Evolutionary conservation across 345 rosid species (phyloP), one percentile per base, ranked within the genome.

Genomic region (Boechera stricta): DNA sequence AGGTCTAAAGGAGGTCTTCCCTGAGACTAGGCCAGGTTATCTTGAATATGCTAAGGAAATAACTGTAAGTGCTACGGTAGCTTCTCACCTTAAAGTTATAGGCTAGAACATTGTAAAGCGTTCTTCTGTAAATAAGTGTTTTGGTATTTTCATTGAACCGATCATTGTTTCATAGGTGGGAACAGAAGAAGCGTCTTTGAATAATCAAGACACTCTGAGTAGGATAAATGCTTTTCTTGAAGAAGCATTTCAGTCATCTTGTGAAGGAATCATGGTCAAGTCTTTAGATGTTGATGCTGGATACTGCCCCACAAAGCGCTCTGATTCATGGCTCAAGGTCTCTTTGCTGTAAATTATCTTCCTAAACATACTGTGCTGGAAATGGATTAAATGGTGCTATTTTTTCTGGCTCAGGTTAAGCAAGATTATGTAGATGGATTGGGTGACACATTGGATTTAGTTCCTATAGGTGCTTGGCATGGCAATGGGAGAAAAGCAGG

Each of bases 401-500:
- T 21, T 58, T 61, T 54, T 67, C 60, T 72, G 75, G 79, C 75
- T 66, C 78, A 91, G 98, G 91, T 94, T 38, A 94, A 94, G 80
- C 91, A 90, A 73, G 98, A 94, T 78, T 91, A 94, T 82, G 85
- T 91, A 47, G 94, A 88, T 44, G 97, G 91, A 64, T 60, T 94
- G 65, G 81, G 82, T 48, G 98, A 91, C 74, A 85, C 97, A 39
- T 87, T 93, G 79, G 98, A 91, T 86, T 85, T 93, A 81, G 94
- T 93, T 70, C 94, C 98, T 10, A 93, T 93, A 49, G 98, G 96
- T 64, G 97, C 96, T 64, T 90, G 98, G 98, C 90, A 91, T 79
- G 97, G 96, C 58, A 93, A 93, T 57, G 97, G 97, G 52, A 87
- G 96, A 80, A 93, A 93, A 86, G 97, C 94, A 3, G 93, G 97